Percentiles rank a stretch among this genome's conserved stretches.
phyloP scores from a whole-genome alignment of 306 rosid genomes.

The Ammopiptanthus mongolicus region DNA sequence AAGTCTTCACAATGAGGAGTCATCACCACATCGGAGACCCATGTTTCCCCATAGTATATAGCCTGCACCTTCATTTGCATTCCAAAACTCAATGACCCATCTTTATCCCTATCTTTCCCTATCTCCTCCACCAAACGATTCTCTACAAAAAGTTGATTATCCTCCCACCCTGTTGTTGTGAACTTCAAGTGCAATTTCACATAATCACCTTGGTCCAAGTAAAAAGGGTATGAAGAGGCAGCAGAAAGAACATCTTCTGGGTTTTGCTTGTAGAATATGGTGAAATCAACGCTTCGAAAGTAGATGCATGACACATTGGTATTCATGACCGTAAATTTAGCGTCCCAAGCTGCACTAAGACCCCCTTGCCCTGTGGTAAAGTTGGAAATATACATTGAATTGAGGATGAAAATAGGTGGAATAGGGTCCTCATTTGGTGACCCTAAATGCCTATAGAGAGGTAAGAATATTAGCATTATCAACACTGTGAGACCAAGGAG shows the following conservation, averaged over 20 bases:
- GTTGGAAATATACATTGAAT: conserved; percentile 39
- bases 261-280: conserved; percentile 31
- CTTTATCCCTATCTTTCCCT: conserved; percentile 26
- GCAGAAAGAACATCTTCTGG: conserved; percentile 36
- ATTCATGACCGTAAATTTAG: conserved; percentile 30
- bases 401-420: conserved; percentile 25
- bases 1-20: conserved; percentile 38
- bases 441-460: conserved; percentile 14
- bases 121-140: conserved; percentile 35
- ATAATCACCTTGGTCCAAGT: conserved; percentile 31
- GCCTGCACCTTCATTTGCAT: conserved; percentile 40
- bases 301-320: conserved; percentile 30
- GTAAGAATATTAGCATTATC: conserved; percentile 14
- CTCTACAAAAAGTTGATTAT: conserved; percentile 20
- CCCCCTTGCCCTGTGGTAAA: background rate
- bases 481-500: conserved; percentile 19
- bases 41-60: conserved; percentile 24
- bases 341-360: conserved; percentile 29
- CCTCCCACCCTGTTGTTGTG: background rate
- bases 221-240: conserved; percentile 33
- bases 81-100: conserved; percentile 40
- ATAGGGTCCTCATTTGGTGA: conserved; percentile 17
- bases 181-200: conserved; percentile 36
- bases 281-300: conserved; percentile 23
- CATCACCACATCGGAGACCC: conserved; percentile 36